Conservation (phyloP, 2,329 filamentous ascomycete genomes). For the Colletotrichum sojae region DNA sequence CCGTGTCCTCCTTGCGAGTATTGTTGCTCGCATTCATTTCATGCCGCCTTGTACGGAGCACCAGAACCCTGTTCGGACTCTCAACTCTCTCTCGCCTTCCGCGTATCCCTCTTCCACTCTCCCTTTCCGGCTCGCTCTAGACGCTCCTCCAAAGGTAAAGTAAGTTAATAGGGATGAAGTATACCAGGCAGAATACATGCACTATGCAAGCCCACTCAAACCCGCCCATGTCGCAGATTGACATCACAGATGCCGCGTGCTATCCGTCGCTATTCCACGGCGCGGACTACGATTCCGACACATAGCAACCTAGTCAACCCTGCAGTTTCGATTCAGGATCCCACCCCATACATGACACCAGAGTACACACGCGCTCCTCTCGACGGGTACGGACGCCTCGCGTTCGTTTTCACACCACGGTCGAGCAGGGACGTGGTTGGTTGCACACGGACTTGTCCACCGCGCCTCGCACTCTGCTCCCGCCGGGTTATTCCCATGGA, state of each 20-base stretch:
- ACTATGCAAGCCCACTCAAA: background rate
- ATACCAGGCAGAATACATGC: background rate
- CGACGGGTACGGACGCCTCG: constrained; percentile 1
- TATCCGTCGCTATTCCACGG: background rate
- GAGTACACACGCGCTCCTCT: background rate
- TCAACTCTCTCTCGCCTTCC: background rate
- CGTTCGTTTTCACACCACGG: background rate
- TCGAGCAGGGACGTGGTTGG: too few species aligned
- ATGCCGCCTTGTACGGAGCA: too few species aligned
- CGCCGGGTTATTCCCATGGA: constrained; percentile 22
- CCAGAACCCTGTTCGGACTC: too few species aligned
- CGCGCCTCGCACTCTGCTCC: background rate
- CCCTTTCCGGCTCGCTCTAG: too few species aligned
- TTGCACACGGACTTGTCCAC: too few species aligned
- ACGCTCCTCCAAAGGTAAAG: too few species aligned
- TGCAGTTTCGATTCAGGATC: background rate
- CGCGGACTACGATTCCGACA: constrained; percentile 21
- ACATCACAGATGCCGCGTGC: background rate
- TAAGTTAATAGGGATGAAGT: too few species aligned
- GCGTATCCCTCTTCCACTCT: background rate
- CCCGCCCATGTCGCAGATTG: constrained; percentile 12
- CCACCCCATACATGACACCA: background rate
- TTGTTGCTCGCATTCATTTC: background rate
- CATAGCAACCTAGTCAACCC: background rate
- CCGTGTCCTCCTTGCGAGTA: background rate